phyloP scores from a whole-genome alignment of 2,329 filamentous ascomycete genomes.

The Chrysoporthe deuterocubensis region DNA sequence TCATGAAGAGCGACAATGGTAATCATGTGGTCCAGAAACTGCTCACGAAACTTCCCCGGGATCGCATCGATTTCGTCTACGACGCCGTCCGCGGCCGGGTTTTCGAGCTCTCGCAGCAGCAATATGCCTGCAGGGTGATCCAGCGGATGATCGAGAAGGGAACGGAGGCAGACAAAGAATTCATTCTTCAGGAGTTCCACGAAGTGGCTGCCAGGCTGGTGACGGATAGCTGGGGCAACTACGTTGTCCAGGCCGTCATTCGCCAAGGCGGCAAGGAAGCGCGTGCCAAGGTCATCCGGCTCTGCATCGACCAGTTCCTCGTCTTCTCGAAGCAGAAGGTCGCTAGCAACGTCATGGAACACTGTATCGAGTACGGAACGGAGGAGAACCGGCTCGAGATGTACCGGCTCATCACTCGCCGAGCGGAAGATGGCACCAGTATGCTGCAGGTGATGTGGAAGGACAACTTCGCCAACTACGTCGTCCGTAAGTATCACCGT shows the following conservation, averaged over 20 bases:
- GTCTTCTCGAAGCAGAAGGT: conserved; percentile 91
- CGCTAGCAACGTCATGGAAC: conserved; percentile 96
- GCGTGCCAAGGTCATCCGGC: conserved; percentile 70
- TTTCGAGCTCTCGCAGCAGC: conserved; percentile 73
- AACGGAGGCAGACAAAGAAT: conserved; percentile 69
- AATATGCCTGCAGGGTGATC: conserved; percentile 89
- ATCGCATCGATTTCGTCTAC: conserved; percentile 85
- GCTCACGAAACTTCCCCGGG: conserved; percentile 76
- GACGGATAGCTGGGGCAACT: conserved; percentile 90
- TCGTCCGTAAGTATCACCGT: conserved; percentile 74
- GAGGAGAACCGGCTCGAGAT: conserved; percentile 72
- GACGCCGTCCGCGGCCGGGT: conserved; percentile 78
- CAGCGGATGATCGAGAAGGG: conserved; percentile 90
- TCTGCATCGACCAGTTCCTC: conserved; percentile 74
- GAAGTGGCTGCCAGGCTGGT: conserved; percentile 73
- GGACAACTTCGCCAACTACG: conserved; percentile 94
- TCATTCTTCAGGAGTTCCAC: conserved; percentile 80
- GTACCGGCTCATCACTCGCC: conserved; percentile 63
- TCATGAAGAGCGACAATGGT: conserved; percentile 86
- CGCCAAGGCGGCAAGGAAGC: conserved; percentile 76
- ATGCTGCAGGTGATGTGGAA: conserved; percentile 80
- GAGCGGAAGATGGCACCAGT: conserved; percentile 64
- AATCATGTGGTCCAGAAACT: conserved; percentile 98
- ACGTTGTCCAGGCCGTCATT: conserved; percentile 93
- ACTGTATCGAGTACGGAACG: conserved; percentile 77